phyloP scores from a whole-genome alignment of 306 rosid species.

The Alnus rubra region DNA sequence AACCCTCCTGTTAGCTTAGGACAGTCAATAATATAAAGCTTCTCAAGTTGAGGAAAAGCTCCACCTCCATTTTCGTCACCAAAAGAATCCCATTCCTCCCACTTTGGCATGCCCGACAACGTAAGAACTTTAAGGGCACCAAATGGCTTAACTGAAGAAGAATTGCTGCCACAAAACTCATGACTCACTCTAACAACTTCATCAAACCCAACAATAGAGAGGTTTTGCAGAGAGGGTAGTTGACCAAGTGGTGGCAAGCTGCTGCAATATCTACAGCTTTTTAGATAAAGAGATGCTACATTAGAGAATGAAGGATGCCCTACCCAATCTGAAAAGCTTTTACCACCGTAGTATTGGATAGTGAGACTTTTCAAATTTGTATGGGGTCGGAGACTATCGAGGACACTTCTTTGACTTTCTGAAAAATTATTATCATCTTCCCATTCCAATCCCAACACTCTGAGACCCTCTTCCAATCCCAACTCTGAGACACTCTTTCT shows the following conservation, averaged over 20 bases:
- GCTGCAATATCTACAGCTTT: background rate
- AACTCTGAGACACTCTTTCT: too few species aligned
- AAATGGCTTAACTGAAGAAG: background rate
- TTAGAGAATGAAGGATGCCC: conserved; percentile 9
- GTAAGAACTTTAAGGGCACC: background rate
- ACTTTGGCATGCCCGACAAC: background rate
- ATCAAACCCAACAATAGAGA: conserved; percentile 11
- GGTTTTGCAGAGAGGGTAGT: conserved; percentile 20
- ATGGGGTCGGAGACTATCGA: too few species aligned
- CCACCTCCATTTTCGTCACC: background rate
- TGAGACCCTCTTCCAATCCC: too few species aligned
- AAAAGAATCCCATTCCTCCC: conserved; percentile 8
- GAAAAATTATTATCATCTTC: too few species aligned
- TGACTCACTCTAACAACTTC: background rate
- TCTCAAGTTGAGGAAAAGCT: conserved; percentile 6
- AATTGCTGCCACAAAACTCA: conserved; percentile 13
- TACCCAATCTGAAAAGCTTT: too few species aligned
- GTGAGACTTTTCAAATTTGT: too few species aligned
- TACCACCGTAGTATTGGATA: too few species aligned
- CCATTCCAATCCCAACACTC: too few species aligned
- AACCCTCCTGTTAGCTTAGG: background rate
- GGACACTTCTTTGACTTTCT: too few species aligned
- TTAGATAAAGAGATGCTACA: background rate
- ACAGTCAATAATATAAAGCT: background rate
- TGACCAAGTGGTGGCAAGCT: conserved; percentile 5